Evolutionary conservation across 768 basidiomycete genomes (phyloP).

Genomic region (Rubroboletus pulcherrimus): DNA sequence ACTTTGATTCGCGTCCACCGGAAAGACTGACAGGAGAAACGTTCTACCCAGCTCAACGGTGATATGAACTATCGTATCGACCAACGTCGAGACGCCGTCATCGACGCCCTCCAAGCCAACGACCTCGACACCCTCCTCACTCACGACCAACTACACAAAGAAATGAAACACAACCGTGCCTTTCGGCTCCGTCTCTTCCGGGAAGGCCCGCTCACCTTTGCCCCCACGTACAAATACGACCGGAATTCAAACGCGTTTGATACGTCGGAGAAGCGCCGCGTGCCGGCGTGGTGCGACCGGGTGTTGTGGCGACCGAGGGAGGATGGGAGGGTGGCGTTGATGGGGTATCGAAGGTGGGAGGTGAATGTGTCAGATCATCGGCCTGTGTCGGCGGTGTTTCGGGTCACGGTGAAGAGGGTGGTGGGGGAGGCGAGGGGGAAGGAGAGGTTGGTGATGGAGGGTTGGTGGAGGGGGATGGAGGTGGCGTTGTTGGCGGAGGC

Average conservation of each 20-base stretch:
- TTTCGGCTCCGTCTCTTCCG: constrained; percentile 82
- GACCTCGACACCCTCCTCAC: constrained; percentile 59
- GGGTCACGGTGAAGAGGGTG: constrained; percentile 70
- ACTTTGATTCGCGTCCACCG: not conserved
- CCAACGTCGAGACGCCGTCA: constrained; percentile 79
- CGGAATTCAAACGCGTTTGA: constrained; percentile 76
- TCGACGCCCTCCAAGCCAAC: constrained; percentile 62
- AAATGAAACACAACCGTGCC: constrained; percentile 81
- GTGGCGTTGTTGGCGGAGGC: constrained; percentile 28
- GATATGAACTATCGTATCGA: constrained; percentile 99
- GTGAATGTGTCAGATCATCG: constrained; percentile 87
- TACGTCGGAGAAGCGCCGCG: constrained; percentile 80
- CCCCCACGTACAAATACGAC: constrained; percentile 96
- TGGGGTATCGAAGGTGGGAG: constrained; percentile 82
- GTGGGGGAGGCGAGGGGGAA: constrained; percentile 51
- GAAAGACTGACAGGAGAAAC: not conserved
- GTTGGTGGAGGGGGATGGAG: constrained; percentile 45
- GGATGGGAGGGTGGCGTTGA: constrained; percentile 52
- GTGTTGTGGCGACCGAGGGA: constrained; percentile 72
- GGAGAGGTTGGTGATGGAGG: constrained; percentile 55
- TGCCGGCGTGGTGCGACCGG: constrained; percentile 97
- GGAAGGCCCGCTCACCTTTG: constrained; percentile 80
- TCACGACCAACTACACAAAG: constrained; percentile 88
- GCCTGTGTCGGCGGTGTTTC: constrained; percentile 80
- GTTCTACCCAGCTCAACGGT: constrained; percentile 63